These are phyloP conservation scores for Parsonsia alboflavescens DNA, from an alignment of 257 asterid species.

Conservation along the genomic window DNA sequence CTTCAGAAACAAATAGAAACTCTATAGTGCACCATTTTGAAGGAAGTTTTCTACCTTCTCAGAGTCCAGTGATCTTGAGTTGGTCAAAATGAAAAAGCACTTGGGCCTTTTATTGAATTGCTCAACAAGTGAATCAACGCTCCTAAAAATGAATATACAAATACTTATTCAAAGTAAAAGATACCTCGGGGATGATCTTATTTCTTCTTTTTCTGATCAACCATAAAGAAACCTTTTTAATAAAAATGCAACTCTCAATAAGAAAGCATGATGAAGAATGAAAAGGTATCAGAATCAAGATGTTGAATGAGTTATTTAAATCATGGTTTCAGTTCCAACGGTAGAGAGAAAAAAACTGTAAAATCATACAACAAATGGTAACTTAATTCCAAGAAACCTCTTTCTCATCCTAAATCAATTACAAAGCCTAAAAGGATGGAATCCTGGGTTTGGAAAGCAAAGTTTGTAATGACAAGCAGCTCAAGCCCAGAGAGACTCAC, in stretches of 20 bases:
- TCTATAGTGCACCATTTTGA: constrained; percentile 11
- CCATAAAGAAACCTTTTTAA: background rate
- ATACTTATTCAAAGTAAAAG: background rate
- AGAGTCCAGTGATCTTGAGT: constrained; percentile 77
- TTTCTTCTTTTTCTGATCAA: background rate
- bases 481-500: constrained; percentile 41
- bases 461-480: constrained; percentile 6
- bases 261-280: background rate
- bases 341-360: background rate
- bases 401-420: background rate
- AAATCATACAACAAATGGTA: background rate
- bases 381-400: background rate
- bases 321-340: background rate
- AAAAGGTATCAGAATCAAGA: background rate
- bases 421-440: background rate
- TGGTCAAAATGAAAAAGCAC: constrained; percentile 94
- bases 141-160: constrained; percentile 45
- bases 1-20: constrained; percentile 9
- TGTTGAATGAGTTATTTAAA: background rate
- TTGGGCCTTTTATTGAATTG: constrained; percentile 63
- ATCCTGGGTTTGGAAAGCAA: background rate
- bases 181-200: background rate
- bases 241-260: background rate
- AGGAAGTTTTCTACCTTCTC: constrained; percentile 52
- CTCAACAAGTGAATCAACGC: constrained; percentile 62